phyloP scores from a whole-genome alignment of 208 protist genomes.

The Trypanosomatidae sp. region DNA sequence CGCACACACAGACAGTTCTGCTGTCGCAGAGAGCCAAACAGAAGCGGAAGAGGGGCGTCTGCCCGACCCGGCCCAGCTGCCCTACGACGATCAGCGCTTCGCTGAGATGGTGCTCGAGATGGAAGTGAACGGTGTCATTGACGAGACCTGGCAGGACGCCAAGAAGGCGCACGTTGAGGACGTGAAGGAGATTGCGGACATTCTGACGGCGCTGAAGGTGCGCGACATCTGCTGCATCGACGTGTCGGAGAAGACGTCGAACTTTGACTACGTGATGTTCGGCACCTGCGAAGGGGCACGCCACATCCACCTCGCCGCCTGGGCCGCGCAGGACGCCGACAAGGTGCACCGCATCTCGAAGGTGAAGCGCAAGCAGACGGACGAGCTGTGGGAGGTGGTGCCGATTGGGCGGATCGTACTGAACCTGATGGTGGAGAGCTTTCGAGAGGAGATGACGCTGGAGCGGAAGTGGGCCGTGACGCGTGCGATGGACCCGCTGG shows the following conservation, averaged over 20 bases:
- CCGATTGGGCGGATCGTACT: constrained; percentile 86
- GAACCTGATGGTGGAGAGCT: constrained; percentile 86
- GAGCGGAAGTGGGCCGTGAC: constrained; percentile 93
- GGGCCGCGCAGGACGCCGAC: constrained; percentile 89
- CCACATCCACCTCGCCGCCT: constrained; percentile 89
- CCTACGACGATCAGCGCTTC: constrained; percentile 87
- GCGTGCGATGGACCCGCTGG: constrained; percentile 78
- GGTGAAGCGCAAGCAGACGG: constrained; percentile 68
- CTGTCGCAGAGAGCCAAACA: no score
- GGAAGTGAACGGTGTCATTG: constrained; percentile 88
- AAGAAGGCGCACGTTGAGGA: constrained; percentile 75
- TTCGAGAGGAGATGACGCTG: constrained; percentile 70
- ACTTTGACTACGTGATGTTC: constrained; percentile 91
- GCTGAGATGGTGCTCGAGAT: constrained; percentile 87
- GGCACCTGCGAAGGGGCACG: constrained; percentile 84
- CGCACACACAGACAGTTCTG: no score
- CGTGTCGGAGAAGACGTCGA: constrained; percentile 76
- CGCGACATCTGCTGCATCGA: constrained; percentile 88
- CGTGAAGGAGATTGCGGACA: constrained; percentile 66
- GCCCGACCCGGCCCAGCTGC: constrained; percentile 32
- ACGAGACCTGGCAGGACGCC: constrained; percentile 85
- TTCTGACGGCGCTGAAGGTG: constrained; percentile 72
- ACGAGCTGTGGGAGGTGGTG: constrained; percentile 88
- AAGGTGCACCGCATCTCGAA: constrained; percentile 67
- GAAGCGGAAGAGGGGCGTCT: constrained; percentile 7